These are phyloP conservation scores for Inga oerstediana DNA, from an alignment of 306 rosid species.

Conservation along the genomic window DNA sequence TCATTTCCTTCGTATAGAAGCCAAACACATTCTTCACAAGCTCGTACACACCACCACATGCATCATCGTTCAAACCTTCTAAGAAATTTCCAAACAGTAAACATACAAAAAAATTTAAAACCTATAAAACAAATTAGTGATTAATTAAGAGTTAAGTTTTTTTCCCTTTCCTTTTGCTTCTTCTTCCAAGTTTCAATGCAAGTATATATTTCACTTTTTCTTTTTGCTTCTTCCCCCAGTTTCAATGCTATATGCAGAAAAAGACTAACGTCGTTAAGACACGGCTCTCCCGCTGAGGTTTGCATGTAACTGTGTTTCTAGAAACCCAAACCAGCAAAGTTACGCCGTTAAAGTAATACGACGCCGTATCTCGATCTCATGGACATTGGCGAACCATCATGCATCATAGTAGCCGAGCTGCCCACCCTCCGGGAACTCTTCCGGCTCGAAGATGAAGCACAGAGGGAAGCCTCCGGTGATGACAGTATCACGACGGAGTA, in stretches of 20 bases:
- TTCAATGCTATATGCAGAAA: neutral
- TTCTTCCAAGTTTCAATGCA: neutral
- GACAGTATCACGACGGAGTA: conserved; percentile 72
- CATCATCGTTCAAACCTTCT: too few relatives aligned
- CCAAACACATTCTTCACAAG: too few relatives aligned
- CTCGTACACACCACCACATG: too few relatives aligned
- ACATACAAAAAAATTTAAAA: neutral
- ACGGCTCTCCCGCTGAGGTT: neutral
- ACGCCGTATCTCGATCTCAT: conserved; percentile 33
- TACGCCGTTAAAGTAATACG: neutral
- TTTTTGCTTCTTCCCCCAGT: neutral
- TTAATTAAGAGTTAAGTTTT: conserved; percentile 60
- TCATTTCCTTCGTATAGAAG: too few relatives aligned
- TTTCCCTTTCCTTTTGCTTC: conserved; percentile 52
- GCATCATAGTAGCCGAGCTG: conserved; percentile 32
- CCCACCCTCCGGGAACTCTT: conserved; percentile 76
- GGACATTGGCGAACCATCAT: conserved; percentile 46
- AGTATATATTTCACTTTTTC: neutral
- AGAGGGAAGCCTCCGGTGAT: conserved; percentile 61
- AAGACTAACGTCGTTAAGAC: neutral
- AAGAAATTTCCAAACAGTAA: too few relatives aligned
- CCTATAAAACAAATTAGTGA: conserved; percentile 34
- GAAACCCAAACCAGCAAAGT: neutral
- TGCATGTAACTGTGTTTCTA: neutral
- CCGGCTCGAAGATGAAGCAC: conserved; percentile 64